Conservation (phyloP, 1,284 basidiomycete genomes). For the Malassezia furfur region DNA sequence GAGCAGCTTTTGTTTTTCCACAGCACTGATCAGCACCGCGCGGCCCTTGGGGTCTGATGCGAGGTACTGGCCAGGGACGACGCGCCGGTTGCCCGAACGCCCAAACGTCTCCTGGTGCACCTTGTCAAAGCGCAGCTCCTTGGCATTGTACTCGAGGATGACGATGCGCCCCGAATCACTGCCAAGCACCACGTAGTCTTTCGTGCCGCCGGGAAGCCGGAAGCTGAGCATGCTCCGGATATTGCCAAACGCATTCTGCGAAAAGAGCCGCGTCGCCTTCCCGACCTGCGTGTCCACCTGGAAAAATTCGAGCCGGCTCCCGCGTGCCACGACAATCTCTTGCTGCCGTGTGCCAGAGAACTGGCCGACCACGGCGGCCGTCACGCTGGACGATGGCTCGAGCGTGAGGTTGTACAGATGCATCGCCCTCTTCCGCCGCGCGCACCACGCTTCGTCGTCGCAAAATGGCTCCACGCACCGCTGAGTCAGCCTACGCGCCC, state of each 20-base stretch:
- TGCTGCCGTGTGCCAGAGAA: slow-evolving; percentile 43
- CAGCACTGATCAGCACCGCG: slow-evolving; percentile 43
- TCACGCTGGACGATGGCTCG: slow-evolving; percentile 35
- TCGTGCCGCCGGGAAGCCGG: slow-evolving; percentile 35
- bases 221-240: slow-evolving; percentile 41
- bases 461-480: neutral
- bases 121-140: slow-evolving; percentile 31
- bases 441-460: neutral
- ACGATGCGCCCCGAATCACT: slow-evolving; percentile 45
- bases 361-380: slow-evolving; percentile 39
- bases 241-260: slow-evolving; percentile 39
- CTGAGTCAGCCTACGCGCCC: slow-evolving; percentile 5
- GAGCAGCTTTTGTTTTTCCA: slow-evolving; percentile 46
- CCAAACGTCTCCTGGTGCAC: slow-evolving; percentile 46
- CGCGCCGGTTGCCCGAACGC: slow-evolving; percentile 39
- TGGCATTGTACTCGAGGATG: slow-evolving; percentile 39
- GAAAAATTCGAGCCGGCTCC: slow-evolving; percentile 34
- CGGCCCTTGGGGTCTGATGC: slow-evolving; percentile 46
- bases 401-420: slow-evolving; percentile 45
- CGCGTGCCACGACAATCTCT: slow-evolving; percentile 41
- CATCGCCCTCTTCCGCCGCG: slow-evolving; percentile 18
- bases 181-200: slow-evolving; percentile 44
- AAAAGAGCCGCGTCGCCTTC: slow-evolving; percentile 25
- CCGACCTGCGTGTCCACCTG: slow-evolving; percentile 38
- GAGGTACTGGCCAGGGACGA: slow-evolving; percentile 45